phyloP scores from a whole-genome alignment of 2,329 filamentous ascomycete species.

The Lasiodiplodia sp. region DNA sequence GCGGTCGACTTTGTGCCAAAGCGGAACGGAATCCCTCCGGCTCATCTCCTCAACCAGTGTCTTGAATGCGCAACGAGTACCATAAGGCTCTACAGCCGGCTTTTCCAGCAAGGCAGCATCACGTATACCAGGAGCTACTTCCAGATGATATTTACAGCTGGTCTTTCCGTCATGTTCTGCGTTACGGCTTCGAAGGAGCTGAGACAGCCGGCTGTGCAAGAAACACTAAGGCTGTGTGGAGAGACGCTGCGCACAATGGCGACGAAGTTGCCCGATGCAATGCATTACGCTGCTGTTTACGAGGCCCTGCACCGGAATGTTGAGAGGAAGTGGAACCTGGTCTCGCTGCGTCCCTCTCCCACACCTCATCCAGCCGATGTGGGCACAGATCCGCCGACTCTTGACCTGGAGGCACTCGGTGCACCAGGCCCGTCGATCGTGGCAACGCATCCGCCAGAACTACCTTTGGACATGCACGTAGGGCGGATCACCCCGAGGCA shows the following conservation, averaged over 20 bases:
- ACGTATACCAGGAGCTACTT: slow-evolving; percentile 59
- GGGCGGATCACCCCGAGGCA: no score
- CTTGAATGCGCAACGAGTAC: slow-evolving; percentile 47
- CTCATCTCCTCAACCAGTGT: slow-evolving; percentile 37
- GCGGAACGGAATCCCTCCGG: slow-evolving; percentile 26
- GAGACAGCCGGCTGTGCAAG: slow-evolving; percentile 28
- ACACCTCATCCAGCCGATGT: neutral
- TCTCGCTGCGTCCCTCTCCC: neutral
- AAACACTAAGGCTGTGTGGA: slow-evolving; percentile 33
- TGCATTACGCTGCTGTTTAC: slow-evolving; percentile 39
- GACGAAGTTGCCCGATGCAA: slow-evolving; percentile 38
- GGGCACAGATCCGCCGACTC: neutral
- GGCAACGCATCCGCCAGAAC: no score
- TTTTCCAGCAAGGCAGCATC: slow-evolving; percentile 48
- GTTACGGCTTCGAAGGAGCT: slow-evolving; percentile 37
- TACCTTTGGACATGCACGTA: no score
- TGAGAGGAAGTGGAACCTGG: slow-evolving; percentile 21
- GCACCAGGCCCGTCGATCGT: no score
- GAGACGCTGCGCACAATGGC: slow-evolving; percentile 38
- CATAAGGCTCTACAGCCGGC: slow-evolving; percentile 49
- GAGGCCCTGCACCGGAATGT: slow-evolving; percentile 39
- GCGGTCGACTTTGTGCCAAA: slow-evolving; percentile 49
- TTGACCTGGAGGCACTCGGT: no score
- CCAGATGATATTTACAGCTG: slow-evolving; percentile 57
- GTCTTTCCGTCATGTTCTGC: slow-evolving; percentile 42